phyloP scores from a whole-genome alignment of 768 basidiomycete genomes.

The Mycena belliarum region DNA sequence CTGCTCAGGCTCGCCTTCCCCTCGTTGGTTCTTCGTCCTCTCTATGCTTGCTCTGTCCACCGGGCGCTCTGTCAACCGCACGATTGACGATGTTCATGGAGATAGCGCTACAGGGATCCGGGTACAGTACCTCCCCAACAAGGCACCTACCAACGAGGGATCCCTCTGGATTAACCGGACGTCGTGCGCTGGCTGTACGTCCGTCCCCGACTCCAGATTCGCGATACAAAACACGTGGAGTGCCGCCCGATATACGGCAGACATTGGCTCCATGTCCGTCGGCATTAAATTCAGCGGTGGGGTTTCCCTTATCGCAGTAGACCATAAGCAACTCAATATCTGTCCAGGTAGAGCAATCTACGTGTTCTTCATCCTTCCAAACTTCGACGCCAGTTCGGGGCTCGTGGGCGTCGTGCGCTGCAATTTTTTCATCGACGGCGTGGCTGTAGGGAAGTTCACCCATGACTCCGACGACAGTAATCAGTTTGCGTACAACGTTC shows the following conservation, averaged over 20 bases:
- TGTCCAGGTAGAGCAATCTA: constrained; percentile 23
- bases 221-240: constrained; percentile 21
- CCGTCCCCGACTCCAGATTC: constrained; percentile 5
- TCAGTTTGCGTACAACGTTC: constrained; percentile 12
- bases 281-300: constrained; percentile 19
- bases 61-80: constrained; percentile 16
- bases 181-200: constrained; percentile 12
- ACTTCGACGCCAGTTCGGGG: constrained; percentile 10
- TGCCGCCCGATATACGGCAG: constrained; percentile 13
- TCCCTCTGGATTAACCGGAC: constrained; percentile 16
- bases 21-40: constrained; percentile 8
- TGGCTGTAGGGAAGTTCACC: constrained; percentile 12
- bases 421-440: constrained; percentile 22
- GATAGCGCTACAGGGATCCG: constrained; percentile 17
- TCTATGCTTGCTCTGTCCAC: neutral
- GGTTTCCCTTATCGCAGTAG: neutral
- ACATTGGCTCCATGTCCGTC: constrained; percentile 12
- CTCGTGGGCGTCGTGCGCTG: constrained; percentile 7
- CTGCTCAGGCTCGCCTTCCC: constrained; percentile 6
- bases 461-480: constrained; percentile 18
- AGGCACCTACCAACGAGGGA: neutral
- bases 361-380: constrained; percentile 23
- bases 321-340: too few species aligned
- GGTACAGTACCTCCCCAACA: constrained; percentile 17
- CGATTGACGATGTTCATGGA: constrained; percentile 25